A percentile compares a stretch with the other conserved stretches of the same genome.
Conservation (phyloP, 192 early-diverging fungal genomes). For the Neocallimastix lanati region DNA sequence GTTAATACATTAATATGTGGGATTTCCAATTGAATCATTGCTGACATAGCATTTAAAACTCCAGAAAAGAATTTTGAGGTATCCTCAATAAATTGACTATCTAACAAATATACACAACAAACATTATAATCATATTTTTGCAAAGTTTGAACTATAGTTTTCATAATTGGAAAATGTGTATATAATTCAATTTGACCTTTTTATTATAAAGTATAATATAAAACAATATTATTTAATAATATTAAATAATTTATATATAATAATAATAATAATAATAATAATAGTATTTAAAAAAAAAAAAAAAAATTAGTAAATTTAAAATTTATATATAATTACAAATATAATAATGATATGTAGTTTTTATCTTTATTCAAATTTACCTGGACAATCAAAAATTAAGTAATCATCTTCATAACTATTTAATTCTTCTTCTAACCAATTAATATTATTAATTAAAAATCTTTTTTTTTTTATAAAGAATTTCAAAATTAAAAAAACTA, state of each 20-base stretch:
- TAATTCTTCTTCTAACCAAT: slow-evolving; percentile 92
- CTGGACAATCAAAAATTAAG: slow-evolving; percentile 90
- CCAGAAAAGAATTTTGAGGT: slow-evolving; percentile 92
- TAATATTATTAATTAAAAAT: slow-evolving; percentile 81
- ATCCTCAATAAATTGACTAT: slow-evolving; percentile 89
- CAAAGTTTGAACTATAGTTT: slow-evolving; percentile 48
- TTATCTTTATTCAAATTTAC: no score
- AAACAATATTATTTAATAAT: no score
- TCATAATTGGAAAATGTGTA: slow-evolving; percentile 94
- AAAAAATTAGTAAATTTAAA: no score
- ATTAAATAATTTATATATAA: no score
- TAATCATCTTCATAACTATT: slow-evolving; percentile 88
- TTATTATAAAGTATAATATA: no score
- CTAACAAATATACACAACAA: slow-evolving; percentile 83
- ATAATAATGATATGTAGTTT: no score
- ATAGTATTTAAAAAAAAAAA: neutral
- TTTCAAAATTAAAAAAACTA: no score
- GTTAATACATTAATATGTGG: slow-evolving; percentile 96
- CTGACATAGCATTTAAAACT: slow-evolving; percentile 82
- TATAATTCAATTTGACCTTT: slow-evolving; percentile 91
- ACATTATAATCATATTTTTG: slow-evolving; percentile 58
- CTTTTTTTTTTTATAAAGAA: slow-evolving; percentile 4
- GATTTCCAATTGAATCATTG: slow-evolving; percentile 93
- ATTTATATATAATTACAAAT: no score
- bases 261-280: neutral